Evolutionary conservation across 495 filamentous ascomycete genomes (phyloP).

Genomic region (Penicillium canescens): DNA sequence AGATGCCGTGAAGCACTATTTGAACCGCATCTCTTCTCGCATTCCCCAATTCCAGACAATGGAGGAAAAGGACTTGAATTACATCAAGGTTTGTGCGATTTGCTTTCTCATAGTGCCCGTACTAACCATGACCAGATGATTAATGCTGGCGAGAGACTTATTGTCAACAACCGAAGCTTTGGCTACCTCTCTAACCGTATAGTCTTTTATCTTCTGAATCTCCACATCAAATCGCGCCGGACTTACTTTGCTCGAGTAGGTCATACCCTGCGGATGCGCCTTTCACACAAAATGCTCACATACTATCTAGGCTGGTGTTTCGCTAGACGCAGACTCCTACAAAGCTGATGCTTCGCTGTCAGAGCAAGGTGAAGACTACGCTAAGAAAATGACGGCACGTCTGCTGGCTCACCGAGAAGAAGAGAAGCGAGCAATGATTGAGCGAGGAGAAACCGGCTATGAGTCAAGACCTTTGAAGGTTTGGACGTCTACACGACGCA

Average conservation of each 20-base stretch:
- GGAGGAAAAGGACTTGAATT: slow-evolving; percentile 90
- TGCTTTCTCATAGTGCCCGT: not conserved
- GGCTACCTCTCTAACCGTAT: slow-evolving; percentile 95
- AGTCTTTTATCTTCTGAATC: slow-evolving; percentile 95
- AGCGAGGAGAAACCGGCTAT: slow-evolving; percentile 64
- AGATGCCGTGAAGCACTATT: slow-evolving; percentile 88
- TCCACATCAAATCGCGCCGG: slow-evolving; percentile 90
- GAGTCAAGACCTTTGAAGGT: slow-evolving; percentile 80
- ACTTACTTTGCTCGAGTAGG: slow-evolving; percentile 89
- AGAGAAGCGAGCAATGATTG: slow-evolving; percentile 69
- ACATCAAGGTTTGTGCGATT: slow-evolving; percentile 70
- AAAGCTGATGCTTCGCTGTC: slow-evolving; percentile 86
- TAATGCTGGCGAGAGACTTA: slow-evolving; percentile 89
- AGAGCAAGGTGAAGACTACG: slow-evolving; percentile 80
- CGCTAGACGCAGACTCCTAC: slow-evolving; percentile 79
- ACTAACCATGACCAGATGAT: slow-evolving; percentile 67
- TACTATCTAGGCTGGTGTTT: slow-evolving; percentile 53
- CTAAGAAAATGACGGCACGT: slow-evolving; percentile 81
- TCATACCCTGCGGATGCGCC: slow-evolving; percentile 9
- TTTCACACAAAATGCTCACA: not conserved
- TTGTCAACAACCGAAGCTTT: slow-evolving; percentile 93
- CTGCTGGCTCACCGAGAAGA: slow-evolving; percentile 78
- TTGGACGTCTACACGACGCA: slow-evolving; percentile 90
- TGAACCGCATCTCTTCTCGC: slow-evolving; percentile 82
- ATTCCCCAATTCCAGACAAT: slow-evolving; percentile 97